Evolutionary conservation across 1,139 yeast species (phyloP).

Genomic region (Pichia cactophila): DNA sequence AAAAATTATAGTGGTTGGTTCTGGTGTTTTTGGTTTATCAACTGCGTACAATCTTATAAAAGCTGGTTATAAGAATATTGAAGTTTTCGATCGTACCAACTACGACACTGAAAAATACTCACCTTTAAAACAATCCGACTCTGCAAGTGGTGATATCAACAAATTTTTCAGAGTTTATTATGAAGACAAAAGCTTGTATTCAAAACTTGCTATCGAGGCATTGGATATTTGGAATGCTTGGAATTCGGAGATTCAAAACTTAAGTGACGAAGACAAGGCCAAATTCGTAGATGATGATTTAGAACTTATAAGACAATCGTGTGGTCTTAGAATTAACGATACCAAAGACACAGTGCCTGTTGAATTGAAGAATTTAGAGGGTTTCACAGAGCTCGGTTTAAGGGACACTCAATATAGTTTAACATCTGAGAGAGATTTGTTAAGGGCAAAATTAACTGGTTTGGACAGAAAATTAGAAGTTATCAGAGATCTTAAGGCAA

Average conservation of each 20-base stretch:
- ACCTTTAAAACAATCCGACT: slow-evolving; percentile 31
- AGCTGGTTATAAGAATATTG: slow-evolving; percentile 25
- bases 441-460: slow-evolving; percentile 17
- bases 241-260: slow-evolving; percentile 15
- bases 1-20: slow-evolving; percentile 34
- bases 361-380: slow-evolving; percentile 15
- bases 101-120: slow-evolving; percentile 25
- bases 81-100: slow-evolving; percentile 31
- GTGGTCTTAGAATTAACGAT: slow-evolving; percentile 17
- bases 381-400: slow-evolving; percentile 20
- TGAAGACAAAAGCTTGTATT: slow-evolving; percentile 1
- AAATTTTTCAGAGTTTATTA: slow-evolving; percentile 18
- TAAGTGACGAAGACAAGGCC: slow-evolving; percentile 14
- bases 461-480: slow-evolving; percentile 16
- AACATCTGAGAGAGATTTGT: slow-evolving; percentile 6
- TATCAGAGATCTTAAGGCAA: slow-evolving; percentile 11
- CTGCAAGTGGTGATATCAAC: slow-evolving; percentile 37
- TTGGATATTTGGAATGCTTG: slow-evolving; percentile 4
- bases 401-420: slow-evolving; percentile 24
- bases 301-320: slow-evolving; percentile 11
- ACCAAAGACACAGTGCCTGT: slow-evolving; percentile 6
- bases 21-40: slow-evolving; percentile 42
- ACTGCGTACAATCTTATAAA: slow-evolving; percentile 33
- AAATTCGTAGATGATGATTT: slow-evolving; percentile 4
- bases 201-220: slow-evolving; percentile 2